Evolutionary conservation across 106 monocot genomes (phyloP).

Genomic region (Dioscorea dumetorum): DNA sequence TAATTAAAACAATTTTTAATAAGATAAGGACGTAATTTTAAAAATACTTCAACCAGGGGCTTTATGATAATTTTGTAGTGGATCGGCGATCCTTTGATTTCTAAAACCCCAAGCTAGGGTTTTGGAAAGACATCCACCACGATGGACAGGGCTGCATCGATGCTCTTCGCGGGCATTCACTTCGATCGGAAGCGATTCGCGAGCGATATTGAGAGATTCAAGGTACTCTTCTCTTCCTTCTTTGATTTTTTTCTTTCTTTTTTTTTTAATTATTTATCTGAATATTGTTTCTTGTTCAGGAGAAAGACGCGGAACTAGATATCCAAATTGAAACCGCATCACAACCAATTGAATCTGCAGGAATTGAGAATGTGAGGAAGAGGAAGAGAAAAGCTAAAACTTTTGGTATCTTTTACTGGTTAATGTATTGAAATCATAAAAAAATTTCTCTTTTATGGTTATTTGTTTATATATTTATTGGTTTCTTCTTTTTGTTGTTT

Average conservation of each 20-base stretch:
- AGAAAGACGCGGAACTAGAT: conserved; percentile 13
- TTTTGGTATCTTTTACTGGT: conserved; percentile 3
- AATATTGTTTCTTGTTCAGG: conserved; percentile 6
- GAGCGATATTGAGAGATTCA: conserved; percentile 49
- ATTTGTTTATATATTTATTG: conserved; percentile 4
- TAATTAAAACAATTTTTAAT: too few relatives aligned
- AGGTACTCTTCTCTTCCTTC: conserved; percentile 8
- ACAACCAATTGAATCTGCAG: too few relatives aligned
- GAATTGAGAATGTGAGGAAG: conserved; percentile 38
- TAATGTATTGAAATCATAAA: too few relatives aligned
- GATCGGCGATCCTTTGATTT: too few relatives aligned
- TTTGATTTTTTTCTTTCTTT: background rate
- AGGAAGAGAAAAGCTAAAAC: conserved; percentile 29
- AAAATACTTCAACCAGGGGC: too few relatives aligned
- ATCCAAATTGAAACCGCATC: too few relatives aligned
- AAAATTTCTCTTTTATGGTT: background rate
- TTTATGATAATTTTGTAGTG: too few relatives aligned
- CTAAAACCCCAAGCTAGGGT: background rate
- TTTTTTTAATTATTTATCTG: too few relatives aligned
- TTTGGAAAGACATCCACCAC: background rate
- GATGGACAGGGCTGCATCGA: conserved; percentile 57
- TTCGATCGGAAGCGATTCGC: conserved; percentile 69
- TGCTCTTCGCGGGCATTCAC: conserved; percentile 66
- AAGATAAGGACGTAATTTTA: too few relatives aligned
- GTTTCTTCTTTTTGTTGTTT: background rate